Conservation (phyloP, 75 land plant genomes). For the Gnetum montanum region DNA sequence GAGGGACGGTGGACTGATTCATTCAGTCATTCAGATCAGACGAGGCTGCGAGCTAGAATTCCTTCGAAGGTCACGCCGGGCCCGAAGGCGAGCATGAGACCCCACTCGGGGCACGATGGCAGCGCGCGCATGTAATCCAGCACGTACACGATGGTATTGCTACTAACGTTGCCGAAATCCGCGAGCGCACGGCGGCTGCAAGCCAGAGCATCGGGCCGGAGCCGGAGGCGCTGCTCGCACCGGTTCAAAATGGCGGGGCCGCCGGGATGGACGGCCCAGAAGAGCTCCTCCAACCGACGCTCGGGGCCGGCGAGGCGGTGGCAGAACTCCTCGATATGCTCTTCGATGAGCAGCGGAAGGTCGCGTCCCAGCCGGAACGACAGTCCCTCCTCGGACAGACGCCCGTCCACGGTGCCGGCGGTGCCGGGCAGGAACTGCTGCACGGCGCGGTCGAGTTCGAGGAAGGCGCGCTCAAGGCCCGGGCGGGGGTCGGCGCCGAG, state of each 20-base stretch:
- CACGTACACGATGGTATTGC: constrained; percentile 94
- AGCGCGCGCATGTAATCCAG: constrained; percentile 78
- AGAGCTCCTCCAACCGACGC: constrained; percentile 61
- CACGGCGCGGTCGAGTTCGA: constrained; percentile 77
- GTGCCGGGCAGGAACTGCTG: constrained; percentile 83
- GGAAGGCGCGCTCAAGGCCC: constrained; percentile 40
- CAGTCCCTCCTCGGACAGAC: constrained; percentile 85
- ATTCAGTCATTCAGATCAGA: background rate
- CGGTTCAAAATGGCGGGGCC: constrained; percentile 95
- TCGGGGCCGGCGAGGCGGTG: constrained; percentile 17
- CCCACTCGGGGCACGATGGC: constrained; percentile 67
- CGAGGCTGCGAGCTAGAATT: constrained; percentile 66
- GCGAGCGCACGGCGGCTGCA: constrained; percentile 66
- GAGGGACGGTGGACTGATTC: background rate
- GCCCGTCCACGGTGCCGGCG: constrained; percentile 66
- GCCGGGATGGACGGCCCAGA: constrained; percentile 99
- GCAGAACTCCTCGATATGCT: constrained; percentile 67
- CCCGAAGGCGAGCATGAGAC: constrained; percentile 93
- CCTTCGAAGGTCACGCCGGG: constrained; percentile 98
- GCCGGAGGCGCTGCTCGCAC: constrained; percentile 57
- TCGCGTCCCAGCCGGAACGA: constrained; percentile 84
- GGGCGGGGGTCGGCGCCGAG: constrained; percentile 64
- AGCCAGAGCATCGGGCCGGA: constrained; percentile 62
- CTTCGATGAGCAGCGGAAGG: constrained; percentile 87
- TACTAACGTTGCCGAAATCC: constrained; percentile 95